These are phyloP conservation scores for Gilbertella persicaria DNA, from an alignment of 371 early-diverging fungal species.

Conservation along the genomic window DNA sequence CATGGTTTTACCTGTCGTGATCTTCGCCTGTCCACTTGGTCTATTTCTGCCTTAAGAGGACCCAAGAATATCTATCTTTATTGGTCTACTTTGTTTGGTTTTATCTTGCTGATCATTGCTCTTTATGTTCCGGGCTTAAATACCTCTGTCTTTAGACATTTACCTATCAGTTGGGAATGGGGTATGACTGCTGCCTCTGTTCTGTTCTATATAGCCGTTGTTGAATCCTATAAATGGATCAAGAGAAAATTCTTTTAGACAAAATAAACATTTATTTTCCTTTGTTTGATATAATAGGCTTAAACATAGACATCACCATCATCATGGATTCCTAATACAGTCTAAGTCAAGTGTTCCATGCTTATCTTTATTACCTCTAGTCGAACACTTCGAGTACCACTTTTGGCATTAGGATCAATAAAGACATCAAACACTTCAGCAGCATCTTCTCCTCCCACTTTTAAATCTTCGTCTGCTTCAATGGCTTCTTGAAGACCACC, in stretches of 20 bases:
- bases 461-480: constrained; percentile 70
- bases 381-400: constrained; percentile 69
- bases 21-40: constrained; percentile 62
- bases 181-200: constrained; percentile 63
- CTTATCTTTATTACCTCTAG: constrained; percentile 54
- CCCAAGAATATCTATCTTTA: constrained; percentile 63
- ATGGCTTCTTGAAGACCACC: constrained; percentile 72
- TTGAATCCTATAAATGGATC: constrained; percentile 57
- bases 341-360: constrained; percentile 5
- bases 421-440: constrained; percentile 66
- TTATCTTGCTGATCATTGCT: constrained; percentile 55
- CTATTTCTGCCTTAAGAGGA: constrained; percentile 37
- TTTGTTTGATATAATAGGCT: constrained; percentile 21
- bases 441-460: constrained; percentile 62
- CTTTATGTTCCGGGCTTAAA: constrained; percentile 75
- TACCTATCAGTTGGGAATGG: constrained; percentile 76
- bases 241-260: constrained; percentile 36
- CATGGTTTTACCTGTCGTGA: constrained; percentile 78
- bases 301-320: constrained; percentile 37
- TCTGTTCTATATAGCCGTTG: constrained; percentile 58
- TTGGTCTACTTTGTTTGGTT: constrained; percentile 54
- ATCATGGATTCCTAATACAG: constrained; percentile 35
- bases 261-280: constrained; percentile 23
- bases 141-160: constrained; percentile 67
- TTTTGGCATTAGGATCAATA: constrained; percentile 60